phyloP scores from a whole-genome alignment of 768 basidiomycete genomes.

The Thelephora aurantiotincta region DNA sequence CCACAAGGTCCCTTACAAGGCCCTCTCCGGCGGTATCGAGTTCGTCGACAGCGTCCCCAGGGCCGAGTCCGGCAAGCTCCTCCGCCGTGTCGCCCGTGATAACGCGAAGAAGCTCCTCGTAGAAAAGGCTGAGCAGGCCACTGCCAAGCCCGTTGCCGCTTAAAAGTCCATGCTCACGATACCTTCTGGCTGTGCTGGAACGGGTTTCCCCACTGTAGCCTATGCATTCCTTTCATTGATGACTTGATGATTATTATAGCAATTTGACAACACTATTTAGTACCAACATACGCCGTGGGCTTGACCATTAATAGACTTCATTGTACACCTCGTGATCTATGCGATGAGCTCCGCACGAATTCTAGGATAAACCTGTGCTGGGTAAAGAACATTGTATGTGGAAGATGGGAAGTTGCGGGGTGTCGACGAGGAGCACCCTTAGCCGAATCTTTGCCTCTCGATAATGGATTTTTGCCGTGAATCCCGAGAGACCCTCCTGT shows the following conservation, averaged over 20 bases:
- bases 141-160: too few species aligned
- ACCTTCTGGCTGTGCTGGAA: too few species aligned
- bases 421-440: slow-evolving; percentile 4
- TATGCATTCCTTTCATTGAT: too few species aligned
- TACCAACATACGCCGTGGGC: too few species aligned
- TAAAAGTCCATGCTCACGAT: too few species aligned
- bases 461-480: slow-evolving; percentile 66
- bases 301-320: too few species aligned
- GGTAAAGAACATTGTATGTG: too few species aligned
- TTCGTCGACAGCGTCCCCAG: slow-evolving; percentile 22
- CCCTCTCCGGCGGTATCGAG: slow-evolving; percentile 22
- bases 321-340: slow-evolving; percentile 37
- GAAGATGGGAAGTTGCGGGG: too few species aligned
- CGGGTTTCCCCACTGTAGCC: too few species aligned
- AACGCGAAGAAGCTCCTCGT: slow-evolving; percentile 5
- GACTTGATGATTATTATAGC: too few species aligned
- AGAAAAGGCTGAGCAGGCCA: too few species aligned
- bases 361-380: background rate
- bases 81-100: slow-evolving; percentile 17
- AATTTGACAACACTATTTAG: too few species aligned
- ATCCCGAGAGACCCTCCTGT: slow-evolving; percentile 59
- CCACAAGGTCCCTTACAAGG: slow-evolving; percentile 21
- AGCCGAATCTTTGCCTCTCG: slow-evolving; percentile 54
- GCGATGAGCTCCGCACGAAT: slow-evolving; percentile 25
- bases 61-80: slow-evolving; percentile 18